Base-by-base conservation (phyloP, 208 protist species). In the Kentomonas sorsogonicus region DNA sequence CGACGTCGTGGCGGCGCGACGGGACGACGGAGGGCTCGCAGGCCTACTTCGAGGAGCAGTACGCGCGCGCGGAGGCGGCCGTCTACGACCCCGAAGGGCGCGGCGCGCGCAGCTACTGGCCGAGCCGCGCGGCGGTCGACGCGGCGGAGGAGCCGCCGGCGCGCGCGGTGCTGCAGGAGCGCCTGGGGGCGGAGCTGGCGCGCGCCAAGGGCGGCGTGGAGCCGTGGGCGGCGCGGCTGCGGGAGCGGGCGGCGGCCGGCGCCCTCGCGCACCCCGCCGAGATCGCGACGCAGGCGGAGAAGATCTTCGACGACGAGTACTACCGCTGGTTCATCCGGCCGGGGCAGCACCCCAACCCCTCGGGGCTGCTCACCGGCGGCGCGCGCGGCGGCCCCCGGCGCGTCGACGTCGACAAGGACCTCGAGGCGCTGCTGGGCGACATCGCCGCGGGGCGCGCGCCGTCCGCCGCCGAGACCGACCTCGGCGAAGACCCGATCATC, bases 251-350 rank as follows among this genome's bases (percentile, higher is more conserved):
- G 26, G 44, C 67, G 43, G 72, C 82, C 15, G 77, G 83, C 15
- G 85, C 69, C 55, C 59, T 93, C 40, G 71, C 70, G 13, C 86
- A 93, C 72, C 67, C 63, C 39, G 67, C 76, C 9, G 83, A 93
- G 74, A 85, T 95, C 41, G 86, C 89, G 16, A 86, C 85, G 38
- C 86, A 89, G 58, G 60, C 83, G 48, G 85, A 95, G 74, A 95
- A 95, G 80, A 90, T 95, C 47, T 93, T 92, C 71, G 89, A 95
- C 53, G 89, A 95, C 47, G 78, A 95, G 66, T 95, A 95, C 72
- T 95, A 95, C 69, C 89, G 86, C 57, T 95, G 89, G 89, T 95
- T 95, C 47, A 95, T 95, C 63, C 71, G 89, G 54, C 89, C 89
- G 18, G 89, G 89, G 2, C 77, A 81, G 46, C 72, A 95, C 62